A percentile compares a stretch with the other conserved stretches of the same genome.
These are phyloP conservation scores for Infundibulicybe gibba DNA, from an alignment of 768 basidiomycete species.

Conservation along the genomic window DNA sequence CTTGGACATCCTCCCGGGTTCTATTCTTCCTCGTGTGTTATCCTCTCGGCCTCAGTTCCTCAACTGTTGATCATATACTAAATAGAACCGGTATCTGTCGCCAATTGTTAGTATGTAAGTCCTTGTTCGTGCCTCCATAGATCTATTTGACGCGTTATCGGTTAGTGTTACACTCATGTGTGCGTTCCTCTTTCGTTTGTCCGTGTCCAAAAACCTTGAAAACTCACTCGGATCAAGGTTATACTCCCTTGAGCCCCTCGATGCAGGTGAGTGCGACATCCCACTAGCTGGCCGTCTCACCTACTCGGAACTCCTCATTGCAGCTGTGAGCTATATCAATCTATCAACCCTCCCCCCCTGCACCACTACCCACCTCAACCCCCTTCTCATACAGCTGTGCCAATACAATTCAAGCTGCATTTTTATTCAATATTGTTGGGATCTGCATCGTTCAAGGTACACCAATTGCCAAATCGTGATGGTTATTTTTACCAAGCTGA, in stretches of 20 bases:
- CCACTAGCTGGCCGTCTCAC: not conserved
- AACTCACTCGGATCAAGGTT: constrained; percentile 13
- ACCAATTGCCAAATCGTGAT: not conserved
- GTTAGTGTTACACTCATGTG: constrained; percentile 13
- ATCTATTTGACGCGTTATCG: not conserved
- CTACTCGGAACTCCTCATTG: not conserved
- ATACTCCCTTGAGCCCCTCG: constrained; percentile 19
- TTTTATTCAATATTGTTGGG: constrained; percentile 21
- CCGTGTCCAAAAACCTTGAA: too few species aligned
- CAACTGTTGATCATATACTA: too few species aligned
- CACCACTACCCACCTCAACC: too few species aligned
- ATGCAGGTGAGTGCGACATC: constrained; percentile 14
- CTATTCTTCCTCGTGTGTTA: constrained; percentile 32
- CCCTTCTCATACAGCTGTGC: too few species aligned
- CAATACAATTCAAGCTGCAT: constrained; percentile 19
- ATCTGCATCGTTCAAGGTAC: constrained; percentile 32
- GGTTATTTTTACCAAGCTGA: not conserved
- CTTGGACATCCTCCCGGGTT: constrained; percentile 28
- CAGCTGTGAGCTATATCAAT: too few species aligned
- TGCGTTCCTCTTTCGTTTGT: constrained; percentile 8
- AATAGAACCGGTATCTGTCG: constrained; percentile 29
- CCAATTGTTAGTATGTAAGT: constrained; percentile 20
- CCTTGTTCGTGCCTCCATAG: not conserved
- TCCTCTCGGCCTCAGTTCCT: too few species aligned
- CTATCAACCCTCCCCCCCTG: too few species aligned